Conservation (phyloP, 306 rosid genomes). For the Begonia masoniana region DNA sequence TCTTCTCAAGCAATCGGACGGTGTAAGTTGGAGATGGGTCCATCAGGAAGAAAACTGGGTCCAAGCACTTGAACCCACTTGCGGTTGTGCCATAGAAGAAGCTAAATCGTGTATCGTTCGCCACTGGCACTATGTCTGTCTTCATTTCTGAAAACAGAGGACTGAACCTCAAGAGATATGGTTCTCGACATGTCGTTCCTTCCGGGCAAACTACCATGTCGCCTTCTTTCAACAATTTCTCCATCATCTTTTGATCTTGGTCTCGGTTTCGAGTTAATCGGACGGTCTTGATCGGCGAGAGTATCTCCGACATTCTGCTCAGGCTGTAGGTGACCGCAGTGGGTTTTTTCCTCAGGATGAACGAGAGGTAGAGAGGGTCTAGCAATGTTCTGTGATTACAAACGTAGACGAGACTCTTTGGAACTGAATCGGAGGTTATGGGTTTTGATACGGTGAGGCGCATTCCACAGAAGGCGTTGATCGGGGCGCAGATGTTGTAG, state of each 20-base stretch:
- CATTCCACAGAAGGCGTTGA: slow-evolving; percentile 25
- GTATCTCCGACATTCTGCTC: slow-evolving; percentile 53
- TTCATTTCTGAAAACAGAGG: slow-evolving; percentile 60
- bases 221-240: slow-evolving; percentile 26
- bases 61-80: slow-evolving; percentile 67
- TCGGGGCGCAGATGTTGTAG: slow-evolving; percentile 25
- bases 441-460: slow-evolving; percentile 24
- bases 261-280: slow-evolving; percentile 45
- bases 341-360: slow-evolving; percentile 22
- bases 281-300: slow-evolving; percentile 67
- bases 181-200: slow-evolving; percentile 91
- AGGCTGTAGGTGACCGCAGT: slow-evolving; percentile 67
- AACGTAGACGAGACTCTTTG: slow-evolving; percentile 38
- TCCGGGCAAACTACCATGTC: slow-evolving; percentile 72
- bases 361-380: slow-evolving; percentile 54
- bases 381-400: slow-evolving; percentile 70
- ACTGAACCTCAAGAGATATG: slow-evolving; percentile 68
- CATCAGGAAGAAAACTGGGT: slow-evolving; percentile 58
- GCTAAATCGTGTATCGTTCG: slow-evolving; percentile 40
- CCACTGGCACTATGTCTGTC: slow-evolving; percentile 42
- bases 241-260: slow-evolving; percentile 37
- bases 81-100: slow-evolving; percentile 89
- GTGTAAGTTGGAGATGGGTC: slow-evolving; percentile 55
- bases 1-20: slow-evolving; percentile 18
- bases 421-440: neutral